phyloP scores from a whole-genome alignment of 768 basidiomycete genomes.

The Lentinus brumalis region DNA sequence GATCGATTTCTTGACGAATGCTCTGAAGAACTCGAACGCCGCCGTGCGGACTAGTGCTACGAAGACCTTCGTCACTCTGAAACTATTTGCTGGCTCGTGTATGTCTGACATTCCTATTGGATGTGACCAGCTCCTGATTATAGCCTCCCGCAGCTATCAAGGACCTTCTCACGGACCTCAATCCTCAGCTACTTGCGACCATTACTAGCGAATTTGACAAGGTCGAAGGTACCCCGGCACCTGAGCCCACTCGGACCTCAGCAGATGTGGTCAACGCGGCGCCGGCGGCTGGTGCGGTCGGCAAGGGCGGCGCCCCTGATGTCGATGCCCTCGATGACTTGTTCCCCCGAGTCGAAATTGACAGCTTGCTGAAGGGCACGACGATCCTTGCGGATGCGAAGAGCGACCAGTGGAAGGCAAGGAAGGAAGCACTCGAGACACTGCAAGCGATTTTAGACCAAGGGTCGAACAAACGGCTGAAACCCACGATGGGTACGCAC shows the following conservation, averaged over 20 bases:
- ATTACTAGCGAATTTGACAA: constrained; percentile 94
- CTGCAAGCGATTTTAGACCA: constrained; percentile 85
- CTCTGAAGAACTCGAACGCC: constrained; percentile 92
- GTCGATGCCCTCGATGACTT: constrained; percentile 88
- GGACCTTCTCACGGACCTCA: constrained; percentile 91
- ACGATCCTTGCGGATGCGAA: constrained; percentile 81
- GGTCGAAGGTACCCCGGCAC: constrained; percentile 72
- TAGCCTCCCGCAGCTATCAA: constrained; percentile 65
- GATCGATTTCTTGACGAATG: constrained; percentile 88
- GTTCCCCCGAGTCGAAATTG: constrained; percentile 93
- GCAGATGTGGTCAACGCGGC: constrained; percentile 67
- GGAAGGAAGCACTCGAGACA: constrained; percentile 91
- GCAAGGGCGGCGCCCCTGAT: constrained; percentile 37
- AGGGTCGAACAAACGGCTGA: constrained; percentile 89
- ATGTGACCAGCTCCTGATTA: not conserved
- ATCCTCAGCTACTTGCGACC: constrained; percentile 88
- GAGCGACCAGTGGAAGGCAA: constrained; percentile 94
- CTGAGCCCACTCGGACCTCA: constrained; percentile 77
- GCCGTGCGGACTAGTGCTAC: constrained; percentile 92
- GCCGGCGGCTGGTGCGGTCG: constrained; percentile 39
- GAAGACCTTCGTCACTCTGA: constrained; percentile 87
- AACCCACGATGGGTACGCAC: constrained; percentile 79
- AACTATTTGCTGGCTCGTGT: constrained; percentile 90
- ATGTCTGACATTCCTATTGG: constrained; percentile 24
- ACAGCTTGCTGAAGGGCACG: constrained; percentile 80